A percentile compares a stretch with the other conserved stretches of the same genome.
Conservation (phyloP, 331 rosid genomes). For the Acacia pycnantha region DNA sequence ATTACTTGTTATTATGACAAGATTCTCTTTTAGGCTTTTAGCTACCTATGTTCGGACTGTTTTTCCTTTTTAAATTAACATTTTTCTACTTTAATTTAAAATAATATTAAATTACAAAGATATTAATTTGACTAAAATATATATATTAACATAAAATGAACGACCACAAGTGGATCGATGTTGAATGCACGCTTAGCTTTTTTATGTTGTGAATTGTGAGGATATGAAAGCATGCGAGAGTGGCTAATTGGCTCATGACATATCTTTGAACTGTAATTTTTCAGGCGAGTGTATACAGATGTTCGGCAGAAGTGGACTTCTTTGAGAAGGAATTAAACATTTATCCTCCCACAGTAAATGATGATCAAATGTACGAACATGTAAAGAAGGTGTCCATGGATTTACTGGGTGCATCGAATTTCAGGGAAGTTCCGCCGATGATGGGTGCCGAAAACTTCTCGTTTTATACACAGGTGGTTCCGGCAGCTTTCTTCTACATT, state of each 20-base stretch:
- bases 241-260: background rate
- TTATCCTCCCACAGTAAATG: conserved; percentile 90
- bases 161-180: background rate
- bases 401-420: conserved; percentile 64
- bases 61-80: too few relatives aligned
- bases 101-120: too few relatives aligned
- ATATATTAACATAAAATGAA: too few relatives aligned
- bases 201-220: background rate
- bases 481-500: conserved; percentile 84
- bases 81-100: background rate
- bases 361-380: conserved; percentile 82
- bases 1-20: background rate
- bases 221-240: background rate
- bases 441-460: conserved; percentile 99
- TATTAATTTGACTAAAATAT: too few relatives aligned
- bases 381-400: conserved; percentile 78
- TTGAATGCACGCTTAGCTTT: background rate
- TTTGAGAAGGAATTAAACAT: conserved; percentile 73
- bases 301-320: conserved; percentile 79
- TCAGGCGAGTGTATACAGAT: conserved; percentile 84
- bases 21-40: background rate
- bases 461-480: conserved; percentile 72
- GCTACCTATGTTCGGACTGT: background rate
- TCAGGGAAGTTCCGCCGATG: conserved; percentile 86
- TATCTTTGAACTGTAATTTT: too few relatives aligned